Percentiles rank a stretch among this genome's conserved stretches.
phyloP scores from a whole-genome alignment of 176 grass and related monocot genomes.

The Otatea glauca region DNA sequence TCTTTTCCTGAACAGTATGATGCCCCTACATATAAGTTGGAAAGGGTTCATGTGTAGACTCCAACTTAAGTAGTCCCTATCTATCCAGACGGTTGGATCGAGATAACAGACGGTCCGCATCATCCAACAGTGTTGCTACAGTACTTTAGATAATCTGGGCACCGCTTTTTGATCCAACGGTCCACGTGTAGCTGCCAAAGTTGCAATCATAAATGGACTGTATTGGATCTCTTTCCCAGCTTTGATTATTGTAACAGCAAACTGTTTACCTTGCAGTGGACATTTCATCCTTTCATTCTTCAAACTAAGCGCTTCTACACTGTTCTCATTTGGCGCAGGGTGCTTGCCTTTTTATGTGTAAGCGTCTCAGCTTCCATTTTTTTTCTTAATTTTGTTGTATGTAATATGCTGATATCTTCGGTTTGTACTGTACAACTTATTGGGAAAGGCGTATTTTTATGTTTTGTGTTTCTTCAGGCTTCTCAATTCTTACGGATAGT shows the following conservation, averaged over 20 bases:
- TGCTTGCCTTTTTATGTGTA: slow-evolving; percentile 86
- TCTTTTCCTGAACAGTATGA: background rate
- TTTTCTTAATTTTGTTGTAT: background rate
- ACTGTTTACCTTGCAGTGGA: slow-evolving; percentile 64
- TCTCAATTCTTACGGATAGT: slow-evolving; percentile 83
- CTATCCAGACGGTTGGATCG: no score
- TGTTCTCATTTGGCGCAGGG: slow-evolving; percentile 77
- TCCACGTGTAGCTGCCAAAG: no score
- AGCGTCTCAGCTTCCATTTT: slow-evolving; percentile 37
- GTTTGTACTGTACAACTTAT: background rate
- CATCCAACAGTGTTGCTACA: no score
- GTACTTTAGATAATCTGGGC: no score
- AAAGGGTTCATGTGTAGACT: no score
- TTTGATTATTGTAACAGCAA: background rate
- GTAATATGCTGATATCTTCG: background rate
- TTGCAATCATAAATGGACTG: no score
- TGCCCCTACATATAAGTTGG: background rate
- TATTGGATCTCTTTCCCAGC: background rate
- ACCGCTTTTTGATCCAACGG: no score
- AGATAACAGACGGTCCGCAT: no score
- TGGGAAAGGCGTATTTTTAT: slow-evolving; percentile 2
- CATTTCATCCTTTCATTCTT: slow-evolving; percentile 88
- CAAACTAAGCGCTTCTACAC: slow-evolving; percentile 86
- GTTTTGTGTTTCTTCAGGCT: slow-evolving; percentile 51
- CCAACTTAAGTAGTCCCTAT: no score